Percentiles rank a stretch among this genome's conserved stretches.
Evolutionary conservation across 192 early-diverging fungal genomes (phyloP).

Genomic region (Phlyctochytrium bullatum): DNA sequence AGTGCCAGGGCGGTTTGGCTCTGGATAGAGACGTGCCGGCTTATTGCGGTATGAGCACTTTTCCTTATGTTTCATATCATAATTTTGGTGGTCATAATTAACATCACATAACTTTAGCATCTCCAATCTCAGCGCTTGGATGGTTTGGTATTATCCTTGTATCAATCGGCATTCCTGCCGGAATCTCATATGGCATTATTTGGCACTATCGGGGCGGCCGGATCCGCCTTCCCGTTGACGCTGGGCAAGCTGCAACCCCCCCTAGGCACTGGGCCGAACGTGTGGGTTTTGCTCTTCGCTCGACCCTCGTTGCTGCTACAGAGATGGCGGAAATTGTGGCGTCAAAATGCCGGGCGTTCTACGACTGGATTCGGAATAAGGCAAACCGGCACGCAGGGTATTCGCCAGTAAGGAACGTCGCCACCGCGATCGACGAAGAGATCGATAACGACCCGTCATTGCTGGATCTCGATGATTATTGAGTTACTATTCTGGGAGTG

Average conservation of each 20-base stretch:
- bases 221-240: slow-evolving; percentile 40
- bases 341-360: slow-evolving; percentile 6
- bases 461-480: slow-evolving; percentile 33
- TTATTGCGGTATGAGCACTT: slow-evolving; percentile 19
- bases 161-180: slow-evolving; percentile 31
- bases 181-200: slow-evolving; percentile 26
- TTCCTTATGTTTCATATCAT: not conserved
- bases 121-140: slow-evolving; percentile 14
- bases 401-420: slow-evolving; percentile 16
- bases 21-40: slow-evolving; percentile 18
- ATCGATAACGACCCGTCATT: slow-evolving; percentile 22
- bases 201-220: slow-evolving; percentile 29
- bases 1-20: slow-evolving; percentile 32
- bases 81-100: not conserved
- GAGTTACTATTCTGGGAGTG: not conserved
- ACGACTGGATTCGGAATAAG: slow-evolving; percentile 23
- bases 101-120: not conserved
- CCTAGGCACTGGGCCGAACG: slow-evolving; percentile 11
- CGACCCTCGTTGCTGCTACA: slow-evolving; percentile 9
- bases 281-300: slow-evolving; percentile 9
- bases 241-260: not conserved
- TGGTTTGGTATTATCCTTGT: slow-evolving; percentile 32
- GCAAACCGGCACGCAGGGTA: slow-evolving; percentile 16
- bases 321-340: slow-evolving; percentile 28
- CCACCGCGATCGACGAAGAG: slow-evolving; percentile 1